Base-by-base conservation (phyloP, 2,329 filamentous ascomycete genomes). In the Aspergillus pseudotamarii region DNA sequence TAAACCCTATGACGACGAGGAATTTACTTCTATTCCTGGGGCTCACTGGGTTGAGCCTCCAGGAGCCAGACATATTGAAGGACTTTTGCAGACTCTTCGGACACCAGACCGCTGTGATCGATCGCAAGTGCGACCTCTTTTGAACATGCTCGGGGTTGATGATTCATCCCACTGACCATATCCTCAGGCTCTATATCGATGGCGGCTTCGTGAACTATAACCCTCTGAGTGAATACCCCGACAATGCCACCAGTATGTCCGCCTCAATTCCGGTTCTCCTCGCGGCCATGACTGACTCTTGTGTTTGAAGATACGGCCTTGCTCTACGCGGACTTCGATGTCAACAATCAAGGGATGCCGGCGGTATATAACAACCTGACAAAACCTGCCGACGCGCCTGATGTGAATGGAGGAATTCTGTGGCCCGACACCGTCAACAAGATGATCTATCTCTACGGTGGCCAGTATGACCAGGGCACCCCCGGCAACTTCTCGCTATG, bases 341-440 rank as follows among this genome's bases (percentile, higher is more conserved):
- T 62, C 55, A 26, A 58, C 36, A 58, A 62, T n/a, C 21, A 53
- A n/a, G 60, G 60, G 4, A 62, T 62, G 60, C 60, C 60, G 21
- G 14, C 36, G 36, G 46, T 34, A 14, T 58, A 59, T 19, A 23
- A 45, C 19, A 62, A 62, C 23, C 60, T 62, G 34, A 62, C 34
- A 11, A 62, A 62, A 21, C 60, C 60, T 2, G 21, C 26, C 28
- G 26, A 55, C 4, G 60, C 32, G 3, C 60, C 60, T 4, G 46
- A 53, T 21, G 56, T 62, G 26, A 59, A 55, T 16, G 60, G 60
- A 8, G 60, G 55, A 34, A 58, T 62, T 19, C 46, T 62, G 4
- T 62, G 60, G 60, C n/a, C 60, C 28, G 60, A 62, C 36, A 45
- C 60, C 12, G 55, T 62, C 28, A 62, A 62, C 56, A 58, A 58